phyloP scores from a whole-genome alignment of 139 green algal species.

The Auxenochlorella pyrenoidosa region DNA sequence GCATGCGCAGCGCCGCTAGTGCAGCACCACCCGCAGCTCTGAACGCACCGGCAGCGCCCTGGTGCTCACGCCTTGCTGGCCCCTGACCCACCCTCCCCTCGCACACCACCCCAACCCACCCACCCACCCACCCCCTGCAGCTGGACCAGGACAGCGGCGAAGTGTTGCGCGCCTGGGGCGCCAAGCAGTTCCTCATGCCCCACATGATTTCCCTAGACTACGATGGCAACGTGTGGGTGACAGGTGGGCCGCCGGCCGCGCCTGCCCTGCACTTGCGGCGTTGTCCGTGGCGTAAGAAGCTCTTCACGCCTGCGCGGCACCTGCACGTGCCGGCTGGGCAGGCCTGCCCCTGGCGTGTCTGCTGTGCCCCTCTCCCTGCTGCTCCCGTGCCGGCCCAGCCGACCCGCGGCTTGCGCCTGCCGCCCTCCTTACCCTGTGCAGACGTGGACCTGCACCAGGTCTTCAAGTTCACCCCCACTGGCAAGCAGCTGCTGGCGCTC shows the following conservation, averaged over 20 bases:
- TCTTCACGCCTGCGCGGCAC: not conserved
- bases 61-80: too few species aligned
- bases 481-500: slow-evolving; percentile 65
- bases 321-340: too few species aligned
- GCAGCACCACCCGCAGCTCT: too few species aligned
- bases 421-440: not conserved
- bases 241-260: slow-evolving; percentile 45
- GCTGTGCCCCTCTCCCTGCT: not conserved
- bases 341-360: not conserved
- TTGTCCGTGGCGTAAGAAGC: not conserved
- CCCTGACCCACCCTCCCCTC: too few species aligned
- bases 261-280: not conserved
- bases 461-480: slow-evolving; percentile 64
- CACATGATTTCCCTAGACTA: slow-evolving; percentile 81
- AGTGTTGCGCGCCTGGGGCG: slow-evolving; percentile 57
- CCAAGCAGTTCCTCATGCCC: slow-evolving; percentile 75
- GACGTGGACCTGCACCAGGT: slow-evolving; percentile 68
- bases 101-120: not conserved
- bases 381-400: too few species aligned
- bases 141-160: slow-evolving; percentile 67
- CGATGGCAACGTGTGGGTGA: slow-evolving; percentile 79
- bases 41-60: too few species aligned
- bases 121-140: not conserved
- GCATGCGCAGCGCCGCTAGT: too few species aligned
- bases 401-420: not conserved